A percentile compares a stretch with the other conserved stretches of the same genome.
phyloP scores from a whole-genome alignment of 2,329 filamentous ascomycete species.

The Aspergillus clavatus region DNA sequence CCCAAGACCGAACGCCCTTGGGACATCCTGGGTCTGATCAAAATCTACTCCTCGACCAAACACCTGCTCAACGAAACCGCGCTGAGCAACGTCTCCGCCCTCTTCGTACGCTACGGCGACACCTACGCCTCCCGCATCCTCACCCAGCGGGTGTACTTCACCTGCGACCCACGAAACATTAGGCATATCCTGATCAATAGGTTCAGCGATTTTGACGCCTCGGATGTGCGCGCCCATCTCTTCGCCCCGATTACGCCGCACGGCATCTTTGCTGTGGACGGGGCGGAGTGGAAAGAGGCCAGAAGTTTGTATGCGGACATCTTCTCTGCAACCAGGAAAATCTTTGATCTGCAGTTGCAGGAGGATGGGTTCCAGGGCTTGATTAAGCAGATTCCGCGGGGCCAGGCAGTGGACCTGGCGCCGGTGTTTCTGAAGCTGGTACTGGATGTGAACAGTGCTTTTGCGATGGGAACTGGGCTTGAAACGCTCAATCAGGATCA shows the following conservation, averaged over 20 bases:
- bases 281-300: slow-evolving; percentile 7
- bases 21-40: neutral
- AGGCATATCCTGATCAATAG: slow-evolving; percentile 7
- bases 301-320: slow-evolving; percentile 1
- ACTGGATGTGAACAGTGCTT: slow-evolving; percentile 6
- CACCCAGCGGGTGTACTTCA: slow-evolving; percentile 8
- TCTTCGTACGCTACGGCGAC: slow-evolving; percentile 8
- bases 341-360: slow-evolving; percentile 2
- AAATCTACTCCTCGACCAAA: neutral
- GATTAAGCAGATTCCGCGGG: slow-evolving; percentile 1
- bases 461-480: slow-evolving; percentile 5
- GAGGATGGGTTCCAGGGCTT: slow-evolving; percentile 8
- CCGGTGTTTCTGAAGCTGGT: neutral
- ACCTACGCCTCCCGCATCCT: slow-evolving; percentile 10
- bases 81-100: neutral
- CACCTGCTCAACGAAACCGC: neutral
- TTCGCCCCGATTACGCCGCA: slow-evolving; percentile 11
- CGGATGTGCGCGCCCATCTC: slow-evolving; percentile 6
- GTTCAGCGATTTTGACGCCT: slow-evolving; percentile 11
- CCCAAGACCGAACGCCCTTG: neutral
- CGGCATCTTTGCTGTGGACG: slow-evolving; percentile 12
- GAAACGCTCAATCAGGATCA: slow-evolving; percentile 1
- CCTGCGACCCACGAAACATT: slow-evolving; percentile 7
- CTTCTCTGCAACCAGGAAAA: slow-evolving; percentile 3
- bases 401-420: slow-evolving; percentile 2